These are phyloP conservation scores for Neurospora sp. DNA, from an alignment of 495 filamentous ascomycete species.

Conservation along the genomic window DNA sequence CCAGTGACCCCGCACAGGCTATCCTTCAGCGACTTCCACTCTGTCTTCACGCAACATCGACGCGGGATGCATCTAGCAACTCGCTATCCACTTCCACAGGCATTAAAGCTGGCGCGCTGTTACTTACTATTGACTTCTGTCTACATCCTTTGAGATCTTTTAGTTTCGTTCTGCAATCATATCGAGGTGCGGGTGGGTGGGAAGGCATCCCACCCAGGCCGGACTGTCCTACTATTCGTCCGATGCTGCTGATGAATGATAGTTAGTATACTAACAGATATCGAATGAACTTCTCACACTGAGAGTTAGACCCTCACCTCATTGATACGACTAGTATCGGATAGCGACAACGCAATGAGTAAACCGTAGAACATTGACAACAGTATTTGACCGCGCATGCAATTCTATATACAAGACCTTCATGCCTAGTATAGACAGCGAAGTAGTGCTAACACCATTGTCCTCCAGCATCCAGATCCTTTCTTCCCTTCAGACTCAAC, in stretches of 20 bases:
- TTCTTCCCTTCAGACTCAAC: background rate
- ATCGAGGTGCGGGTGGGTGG: background rate
- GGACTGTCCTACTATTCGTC: background rate
- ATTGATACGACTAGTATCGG: background rate
- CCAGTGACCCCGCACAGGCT: background rate
- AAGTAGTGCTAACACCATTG: background rate
- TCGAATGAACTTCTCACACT: accelerated
- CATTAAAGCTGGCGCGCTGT: no score
- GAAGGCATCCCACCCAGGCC: background rate
- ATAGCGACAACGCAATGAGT: background rate
- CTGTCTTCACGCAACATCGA: background rate
- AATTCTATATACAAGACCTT: background rate
- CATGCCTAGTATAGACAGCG: background rate
- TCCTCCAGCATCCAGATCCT: background rate
- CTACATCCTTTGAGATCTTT: background rate
- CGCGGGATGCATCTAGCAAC: background rate
- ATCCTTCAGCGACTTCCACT: background rate
- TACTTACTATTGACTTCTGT: background rate
- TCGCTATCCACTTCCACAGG: background rate
- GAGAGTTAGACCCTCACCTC: background rate
- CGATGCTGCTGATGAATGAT: background rate
- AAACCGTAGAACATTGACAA: background rate
- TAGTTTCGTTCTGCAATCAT: background rate
- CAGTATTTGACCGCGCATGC: background rate
- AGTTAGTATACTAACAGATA: background rate